Evolutionary conservation across 2,329 filamentous ascomycete genomes (phyloP).

Genomic region (Cucurbitaria berberidis): DNA sequence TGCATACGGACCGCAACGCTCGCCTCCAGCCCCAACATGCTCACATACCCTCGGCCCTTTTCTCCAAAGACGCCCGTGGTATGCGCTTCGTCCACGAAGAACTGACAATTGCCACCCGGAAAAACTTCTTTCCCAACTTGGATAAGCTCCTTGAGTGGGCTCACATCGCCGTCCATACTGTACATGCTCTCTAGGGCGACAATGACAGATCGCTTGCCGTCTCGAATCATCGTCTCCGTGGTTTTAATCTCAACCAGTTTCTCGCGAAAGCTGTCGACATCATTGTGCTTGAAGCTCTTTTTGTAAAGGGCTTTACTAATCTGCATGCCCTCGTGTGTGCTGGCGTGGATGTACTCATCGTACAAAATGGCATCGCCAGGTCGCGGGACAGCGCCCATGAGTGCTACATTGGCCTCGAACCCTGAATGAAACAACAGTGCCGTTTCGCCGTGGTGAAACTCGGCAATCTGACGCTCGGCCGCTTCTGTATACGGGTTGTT

Average conservation of each 20-base stretch:
- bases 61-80: conserved; percentile 66
- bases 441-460: conserved; percentile 62
- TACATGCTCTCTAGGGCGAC: conserved; percentile 55
- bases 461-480: conserved; percentile 62
- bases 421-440: conserved; percentile 63
- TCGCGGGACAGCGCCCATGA: conserved; percentile 45
- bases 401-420: conserved; percentile 51
- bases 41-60: conserved; percentile 62
- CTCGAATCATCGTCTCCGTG: conserved; percentile 21
- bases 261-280: conserved; percentile 41
- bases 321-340: conserved; percentile 75
- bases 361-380: conserved; percentile 75
- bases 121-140: conserved; percentile 62
- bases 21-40: conserved; percentile 28
- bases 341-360: conserved; percentile 76
- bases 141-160: conserved; percentile 66
- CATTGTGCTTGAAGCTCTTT: conserved; percentile 64
- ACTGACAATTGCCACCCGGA: conserved; percentile 63
- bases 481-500: conserved; percentile 64
- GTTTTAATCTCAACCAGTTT: conserved; percentile 48
- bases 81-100: conserved; percentile 72
- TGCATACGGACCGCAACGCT: conserved; percentile 36
- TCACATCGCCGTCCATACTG: conserved; percentile 81
- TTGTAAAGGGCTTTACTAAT: conserved; percentile 60
- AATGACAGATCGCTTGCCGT: conserved; percentile 39